Evolutionary conservation across 441 rosid genomes (phyloP), one percentile per base, ranked within the genome.

Genomic region (Rhodomyrtus psidioides): DNA sequence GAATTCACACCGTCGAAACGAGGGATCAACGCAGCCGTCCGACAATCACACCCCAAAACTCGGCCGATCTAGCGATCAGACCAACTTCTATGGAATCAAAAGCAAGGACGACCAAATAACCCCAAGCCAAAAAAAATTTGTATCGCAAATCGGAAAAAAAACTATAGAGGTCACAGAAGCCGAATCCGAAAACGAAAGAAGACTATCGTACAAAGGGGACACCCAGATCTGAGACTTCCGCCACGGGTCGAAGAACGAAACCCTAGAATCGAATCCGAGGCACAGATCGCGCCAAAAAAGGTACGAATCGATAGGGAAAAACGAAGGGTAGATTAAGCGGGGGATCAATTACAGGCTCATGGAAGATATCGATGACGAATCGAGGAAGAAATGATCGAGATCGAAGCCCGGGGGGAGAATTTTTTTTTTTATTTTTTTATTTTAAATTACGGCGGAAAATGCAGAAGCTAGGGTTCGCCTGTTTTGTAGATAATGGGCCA

Each of bases 381-480:
- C 86, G 74, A 84, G 53, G 24, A 44, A 51, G 34, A 39, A 86
- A 74, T 19, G 49, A 74, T 65, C 62, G 59, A 83, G 39, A 58
- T 58, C 74, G 85, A 85, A 51, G 12, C n/a, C 26, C 4, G 76
- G 60, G 82, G 44, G 55, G 55, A 79, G 8, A 65, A 27, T 65
- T 65, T 60, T 62, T 30, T 65, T 30, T 62, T 30, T 28, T 13
- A 1, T 28, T 30, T 65, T 62, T 65, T 65, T 65, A 34, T 28
- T 30, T 30, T 62, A 12, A 9, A 12, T 65, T 34, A 39, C 49
- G 88, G 85, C 88, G 82, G 74, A 88, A 87, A 87, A 86, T 86
- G 84, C 84, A 83, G 49, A 84, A 79, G 39, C 53, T 84, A 83
- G 87, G 90, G 89, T 87, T 84, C 82, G 83, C 86, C 83, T 65